Evolutionary conservation across 2,329 filamentous ascomycete genomes (phyloP).

Genomic region (Cryphonectria radicalis): DNA sequence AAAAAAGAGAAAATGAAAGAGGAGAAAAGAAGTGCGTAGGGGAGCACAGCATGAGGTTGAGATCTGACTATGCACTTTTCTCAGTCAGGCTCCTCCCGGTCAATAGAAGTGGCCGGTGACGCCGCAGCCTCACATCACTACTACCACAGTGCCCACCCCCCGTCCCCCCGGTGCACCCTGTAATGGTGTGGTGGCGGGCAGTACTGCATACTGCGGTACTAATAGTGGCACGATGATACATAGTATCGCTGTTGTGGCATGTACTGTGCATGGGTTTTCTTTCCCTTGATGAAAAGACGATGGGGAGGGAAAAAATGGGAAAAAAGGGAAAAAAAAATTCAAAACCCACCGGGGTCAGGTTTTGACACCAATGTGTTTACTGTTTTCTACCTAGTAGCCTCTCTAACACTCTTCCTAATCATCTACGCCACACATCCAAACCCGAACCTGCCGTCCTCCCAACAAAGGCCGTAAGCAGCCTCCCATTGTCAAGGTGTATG

Average conservation of each 20-base stretch:
- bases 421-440: not conserved
- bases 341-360: too few species aligned
- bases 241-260: not conserved
- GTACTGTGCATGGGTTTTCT: not conserved
- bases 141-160: not conserved
- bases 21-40: not conserved
- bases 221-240: not conserved
- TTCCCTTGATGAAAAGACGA: too few species aligned
- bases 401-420: not conserved
- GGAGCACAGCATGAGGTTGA: not conserved
- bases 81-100: not conserved
- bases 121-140: conserved; percentile 1
- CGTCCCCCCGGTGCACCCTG: not conserved
- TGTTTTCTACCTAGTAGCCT: too few species aligned
- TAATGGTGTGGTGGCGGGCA: not conserved
- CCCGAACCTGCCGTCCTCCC: not conserved
- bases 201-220: not conserved
- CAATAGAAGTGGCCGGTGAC: conserved; percentile 4
- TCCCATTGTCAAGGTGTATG: not conserved
- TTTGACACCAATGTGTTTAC: not conserved
- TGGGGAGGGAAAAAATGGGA: not conserved
- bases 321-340: not conserved
- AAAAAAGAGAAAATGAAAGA: not conserved
- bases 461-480: conserved; percentile 7
- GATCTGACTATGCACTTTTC: not conserved